Percentiles rank a stretch among this genome's conserved stretches.
These are phyloP conservation scores for Boletellus ananiceps DNA, from an alignment of 768 basidiomycete genomes.

Conservation along the genomic window DNA sequence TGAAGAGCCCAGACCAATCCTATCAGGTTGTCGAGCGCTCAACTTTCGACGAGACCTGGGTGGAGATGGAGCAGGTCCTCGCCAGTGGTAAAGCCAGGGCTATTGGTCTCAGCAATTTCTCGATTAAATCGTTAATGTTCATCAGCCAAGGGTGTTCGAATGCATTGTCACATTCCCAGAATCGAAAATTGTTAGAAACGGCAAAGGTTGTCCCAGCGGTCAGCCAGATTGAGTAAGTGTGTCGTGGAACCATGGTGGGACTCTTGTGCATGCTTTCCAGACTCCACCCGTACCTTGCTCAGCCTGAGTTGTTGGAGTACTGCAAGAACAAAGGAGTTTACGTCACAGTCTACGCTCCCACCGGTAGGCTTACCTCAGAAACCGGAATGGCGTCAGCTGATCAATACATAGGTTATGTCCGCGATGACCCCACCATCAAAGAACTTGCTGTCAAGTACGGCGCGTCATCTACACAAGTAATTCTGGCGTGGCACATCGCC, in stretches of 20 bases:
- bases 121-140: conserved; percentile 24
- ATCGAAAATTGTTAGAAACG: too few species aligned
- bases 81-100: conserved; percentile 23
- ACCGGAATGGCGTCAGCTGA: not conserved
- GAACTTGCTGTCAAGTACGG: conserved; percentile 30
- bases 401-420: conserved; percentile 21
- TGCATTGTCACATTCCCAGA: not conserved
- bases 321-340: conserved; percentile 60
- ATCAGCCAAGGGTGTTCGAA: not conserved
- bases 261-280: conserved; percentile 23
- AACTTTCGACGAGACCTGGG: conserved; percentile 6
- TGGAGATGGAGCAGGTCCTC: conserved; percentile 3
- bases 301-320: conserved; percentile 45
- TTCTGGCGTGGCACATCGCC: conserved; percentile 27
- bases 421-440: conserved; percentile 25
- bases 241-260: too few species aligned
- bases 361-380: conserved; percentile 23
- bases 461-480: conserved; percentile 26
- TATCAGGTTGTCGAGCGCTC: not conserved
- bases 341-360: conserved; percentile 65
- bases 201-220: too few species aligned
- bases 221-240: too few species aligned
- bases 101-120: conserved; percentile 43
- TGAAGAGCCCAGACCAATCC: not conserved
- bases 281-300: conserved; percentile 63